phyloP scores from a whole-genome alignment of 2,329 filamentous ascomycete species.

The Penicillium sp. region DNA sequence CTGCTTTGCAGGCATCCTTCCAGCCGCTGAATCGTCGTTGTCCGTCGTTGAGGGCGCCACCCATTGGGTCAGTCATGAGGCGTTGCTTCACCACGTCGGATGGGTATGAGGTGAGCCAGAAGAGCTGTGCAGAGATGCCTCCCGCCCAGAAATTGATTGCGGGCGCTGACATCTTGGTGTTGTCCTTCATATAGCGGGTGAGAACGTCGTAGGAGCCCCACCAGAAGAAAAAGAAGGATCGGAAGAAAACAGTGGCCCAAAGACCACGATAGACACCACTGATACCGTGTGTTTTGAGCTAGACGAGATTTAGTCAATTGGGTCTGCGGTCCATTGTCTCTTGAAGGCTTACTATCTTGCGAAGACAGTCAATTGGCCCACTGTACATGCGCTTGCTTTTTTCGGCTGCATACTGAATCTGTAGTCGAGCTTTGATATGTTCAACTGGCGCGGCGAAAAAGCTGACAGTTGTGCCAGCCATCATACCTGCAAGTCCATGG shows the following conservation, averaged over 20 bases:
- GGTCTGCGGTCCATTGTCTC: background rate
- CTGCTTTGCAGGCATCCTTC: constrained; percentile 73
- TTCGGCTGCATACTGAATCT: constrained; percentile 84
- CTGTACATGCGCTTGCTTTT: constrained; percentile 77
- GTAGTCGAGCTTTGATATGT: constrained; percentile 89
- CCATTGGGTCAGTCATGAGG: constrained; percentile 93
- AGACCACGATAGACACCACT: constrained; percentile 83
- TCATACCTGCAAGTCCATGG: constrained; percentile 81
- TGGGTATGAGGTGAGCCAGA: constrained; percentile 91
- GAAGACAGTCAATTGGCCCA: constrained; percentile 80
- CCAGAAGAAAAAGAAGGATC: constrained; percentile 96
- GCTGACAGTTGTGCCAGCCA: constrained; percentile 85
- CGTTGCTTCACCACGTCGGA: constrained; percentile 93
- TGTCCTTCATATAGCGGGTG: constrained; percentile 62
- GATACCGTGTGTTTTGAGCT: constrained; percentile 65
- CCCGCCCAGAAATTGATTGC: constrained; percentile 97
- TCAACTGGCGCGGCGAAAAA: constrained; percentile 93
- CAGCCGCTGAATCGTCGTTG: constrained; percentile 68
- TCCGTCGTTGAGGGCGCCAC: constrained; percentile 65
- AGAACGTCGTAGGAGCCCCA: constrained; percentile 94
- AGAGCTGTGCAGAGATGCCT: constrained; percentile 86
- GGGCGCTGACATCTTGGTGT: constrained; percentile 70
- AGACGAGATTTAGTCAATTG: background rate
- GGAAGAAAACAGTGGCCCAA: constrained; percentile 79
- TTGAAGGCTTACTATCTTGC: constrained; percentile 53